Percentiles rank a stretch among this genome's conserved stretches.
These are phyloP conservation scores for Lentithecium fluviatile DNA, from an alignment of 495 filamentous ascomycete species.

Conservation along the genomic window DNA sequence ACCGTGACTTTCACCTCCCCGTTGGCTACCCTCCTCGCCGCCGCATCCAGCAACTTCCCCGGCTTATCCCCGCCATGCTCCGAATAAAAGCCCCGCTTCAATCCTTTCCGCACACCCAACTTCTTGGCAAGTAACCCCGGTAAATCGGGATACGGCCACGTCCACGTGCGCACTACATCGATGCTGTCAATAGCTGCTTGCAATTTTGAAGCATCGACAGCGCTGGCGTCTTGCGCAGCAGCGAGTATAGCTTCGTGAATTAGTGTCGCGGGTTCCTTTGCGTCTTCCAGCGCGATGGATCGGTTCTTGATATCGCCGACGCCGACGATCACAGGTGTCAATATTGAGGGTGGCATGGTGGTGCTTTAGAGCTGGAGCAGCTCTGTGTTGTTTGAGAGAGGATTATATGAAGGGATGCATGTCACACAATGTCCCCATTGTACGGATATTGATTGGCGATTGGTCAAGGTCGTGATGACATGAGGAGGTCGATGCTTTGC, in stretches of 20 bases:
- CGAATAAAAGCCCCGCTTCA: slow-evolving; percentile 46
- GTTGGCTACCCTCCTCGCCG: slow-evolving; percentile 50
- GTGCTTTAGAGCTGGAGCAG: no score
- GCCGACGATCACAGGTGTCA: slow-evolving; percentile 54
- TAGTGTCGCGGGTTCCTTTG: slow-evolving; percentile 52
- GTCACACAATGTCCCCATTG: no score
- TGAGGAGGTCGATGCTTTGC: no score
- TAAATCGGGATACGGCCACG: slow-evolving; percentile 56
- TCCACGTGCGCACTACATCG: slow-evolving; percentile 57
- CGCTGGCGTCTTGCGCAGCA: slow-evolving; percentile 48
- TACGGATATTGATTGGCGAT: no score
- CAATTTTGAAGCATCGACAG: slow-evolving; percentile 34
- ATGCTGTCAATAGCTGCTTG: slow-evolving; percentile 53
- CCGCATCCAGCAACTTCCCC: slow-evolving; percentile 55
- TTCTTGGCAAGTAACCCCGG: slow-evolving; percentile 48
- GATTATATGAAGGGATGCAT: no score
- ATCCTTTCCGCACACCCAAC: slow-evolving; percentile 40
- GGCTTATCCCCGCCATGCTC: slow-evolving; percentile 58
- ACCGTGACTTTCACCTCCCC: slow-evolving; percentile 52
- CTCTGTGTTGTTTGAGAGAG: no score
- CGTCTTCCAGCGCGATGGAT: slow-evolving; percentile 50
- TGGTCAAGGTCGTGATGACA: no score
- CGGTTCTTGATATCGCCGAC: slow-evolving; percentile 56
- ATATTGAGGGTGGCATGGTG: slow-evolving; percentile 6
- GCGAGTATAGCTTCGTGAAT: slow-evolving; percentile 51